These are phyloP conservation scores for Physcia stellaris DNA, from an alignment of 495 filamentous ascomycete species.

Conservation along the genomic window DNA sequence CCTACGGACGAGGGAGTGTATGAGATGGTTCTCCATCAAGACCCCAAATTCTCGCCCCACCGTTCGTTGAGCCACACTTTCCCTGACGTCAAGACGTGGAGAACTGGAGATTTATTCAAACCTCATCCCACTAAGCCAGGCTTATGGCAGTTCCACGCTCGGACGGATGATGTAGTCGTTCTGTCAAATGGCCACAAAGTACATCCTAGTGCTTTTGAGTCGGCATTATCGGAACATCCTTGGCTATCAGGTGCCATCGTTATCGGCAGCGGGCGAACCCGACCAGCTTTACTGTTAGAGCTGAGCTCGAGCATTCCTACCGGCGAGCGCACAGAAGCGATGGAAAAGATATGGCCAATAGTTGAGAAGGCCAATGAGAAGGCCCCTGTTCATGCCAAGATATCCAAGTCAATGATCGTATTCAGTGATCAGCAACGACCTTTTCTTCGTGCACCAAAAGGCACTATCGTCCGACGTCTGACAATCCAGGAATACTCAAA, in stretches of 20 bases:
- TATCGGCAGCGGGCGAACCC: constrained; percentile 33
- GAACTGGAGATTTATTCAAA: constrained; percentile 41
- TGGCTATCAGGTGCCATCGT: constrained; percentile 35
- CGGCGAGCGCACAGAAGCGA: constrained; percentile 13
- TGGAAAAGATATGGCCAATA: constrained; percentile 24
- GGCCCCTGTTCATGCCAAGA: constrained; percentile 1
- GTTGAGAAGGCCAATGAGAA: constrained; percentile 25
- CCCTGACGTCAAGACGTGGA: constrained; percentile 34
- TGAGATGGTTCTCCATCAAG: constrained; percentile 33
- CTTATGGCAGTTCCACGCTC: constrained; percentile 35
- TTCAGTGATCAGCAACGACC: constrained; percentile 30
- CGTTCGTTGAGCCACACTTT: constrained; percentile 40
- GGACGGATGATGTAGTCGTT: constrained; percentile 45
- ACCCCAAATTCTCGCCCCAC: constrained; percentile 21
- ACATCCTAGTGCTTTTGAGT: constrained; percentile 40
- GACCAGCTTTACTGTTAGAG: constrained; percentile 36
- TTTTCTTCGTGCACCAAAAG: constrained; percentile 41
- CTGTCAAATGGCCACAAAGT: constrained; percentile 48
- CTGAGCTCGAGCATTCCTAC: constrained; percentile 21
- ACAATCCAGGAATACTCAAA: constrained; percentile 35
- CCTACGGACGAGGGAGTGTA: constrained; percentile 26
- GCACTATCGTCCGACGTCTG: constrained; percentile 33
- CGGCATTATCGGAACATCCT: constrained; percentile 26
- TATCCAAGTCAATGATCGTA: constrained; percentile 15
- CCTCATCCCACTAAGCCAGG: constrained; percentile 31